Evolutionary conservation across 2,329 filamentous ascomycete genomes (phyloP).

Genomic region (Talaromyces amestolkiae): DNA sequence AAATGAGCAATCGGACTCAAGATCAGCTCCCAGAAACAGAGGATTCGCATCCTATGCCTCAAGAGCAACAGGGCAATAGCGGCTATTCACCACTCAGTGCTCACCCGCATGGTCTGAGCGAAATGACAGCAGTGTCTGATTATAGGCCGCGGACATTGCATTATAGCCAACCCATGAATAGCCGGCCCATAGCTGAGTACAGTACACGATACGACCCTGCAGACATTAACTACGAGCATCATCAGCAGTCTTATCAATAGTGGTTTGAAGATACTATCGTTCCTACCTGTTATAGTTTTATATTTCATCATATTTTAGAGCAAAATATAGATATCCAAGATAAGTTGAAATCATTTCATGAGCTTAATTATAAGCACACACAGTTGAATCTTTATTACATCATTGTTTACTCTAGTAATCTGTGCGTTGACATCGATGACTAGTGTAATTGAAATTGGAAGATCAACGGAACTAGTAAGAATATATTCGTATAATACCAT

Average conservation of each 20-base stretch:
- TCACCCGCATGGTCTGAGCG: background rate
- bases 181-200: background rate
- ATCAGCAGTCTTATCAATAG: background rate
- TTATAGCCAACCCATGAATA: background rate
- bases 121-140: background rate
- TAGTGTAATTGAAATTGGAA: too few species aligned
- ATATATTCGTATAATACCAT: too few species aligned
- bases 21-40: background rate
- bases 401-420: too few species aligned
- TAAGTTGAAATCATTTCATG: background rate
- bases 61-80: background rate
- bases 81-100: background rate
- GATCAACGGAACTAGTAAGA: too few species aligned
- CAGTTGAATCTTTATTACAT: too few species aligned
- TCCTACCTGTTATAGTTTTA: background rate
- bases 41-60: background rate
- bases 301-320: background rate
- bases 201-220: background rate
- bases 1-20: background rate
- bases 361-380: too few species aligned
- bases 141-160: background rate
- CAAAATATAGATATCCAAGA: background rate
- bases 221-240: background rate
- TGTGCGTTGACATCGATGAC: too few species aligned
- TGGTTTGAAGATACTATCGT: background rate